Evolutionary conservation across 495 filamentous ascomycete species (phyloP).

Genomic region (Astrothelium subdiscretum): DNA sequence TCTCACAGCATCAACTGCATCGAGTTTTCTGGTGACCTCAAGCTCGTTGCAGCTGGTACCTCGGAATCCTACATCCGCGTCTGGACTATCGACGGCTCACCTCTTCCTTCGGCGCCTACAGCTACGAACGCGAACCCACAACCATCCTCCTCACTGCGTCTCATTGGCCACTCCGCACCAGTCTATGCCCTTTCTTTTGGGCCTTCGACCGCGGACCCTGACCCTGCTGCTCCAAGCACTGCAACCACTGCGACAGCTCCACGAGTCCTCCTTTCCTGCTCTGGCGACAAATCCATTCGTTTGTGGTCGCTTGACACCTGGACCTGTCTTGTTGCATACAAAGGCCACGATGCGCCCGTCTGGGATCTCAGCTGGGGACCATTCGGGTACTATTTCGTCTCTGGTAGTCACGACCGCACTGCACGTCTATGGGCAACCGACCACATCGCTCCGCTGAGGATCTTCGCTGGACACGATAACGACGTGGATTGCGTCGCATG

Average conservation of each 20-base stretch:
- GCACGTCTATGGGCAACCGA: conserved; percentile 85
- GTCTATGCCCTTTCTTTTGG: conserved; percentile 87
- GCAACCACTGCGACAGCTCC: conserved; percentile 36
- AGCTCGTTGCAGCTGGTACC: conserved; percentile 75
- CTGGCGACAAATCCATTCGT: conserved; percentile 74
- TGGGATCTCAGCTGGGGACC: conserved; percentile 88
- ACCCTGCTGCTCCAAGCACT: conserved; percentile 38
- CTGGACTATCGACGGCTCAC: conserved; percentile 75
- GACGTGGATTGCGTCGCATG: conserved; percentile 75
- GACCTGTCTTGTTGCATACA: conserved; percentile 85
- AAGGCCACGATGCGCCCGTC: conserved; percentile 76
- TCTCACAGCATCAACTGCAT: conserved; percentile 65
- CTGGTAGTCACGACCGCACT: conserved; percentile 74
- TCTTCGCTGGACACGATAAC: conserved; percentile 84
- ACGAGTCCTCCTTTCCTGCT: conserved; percentile 70
- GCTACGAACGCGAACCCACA: conserved; percentile 31
- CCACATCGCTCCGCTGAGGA: conserved; percentile 74
- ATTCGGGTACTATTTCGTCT: conserved; percentile 90
- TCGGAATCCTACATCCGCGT: conserved; percentile 90
- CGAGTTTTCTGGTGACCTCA: conserved; percentile 83
- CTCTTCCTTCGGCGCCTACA: conserved; percentile 39
- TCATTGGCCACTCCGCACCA: conserved; percentile 84
- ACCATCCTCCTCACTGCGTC: conserved; percentile 57
- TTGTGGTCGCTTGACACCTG: conserved; percentile 88
- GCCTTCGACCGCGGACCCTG: conserved; percentile 50